These are phyloP conservation scores for Lentinula boryana DNA, from an alignment of 768 basidiomycete species.

Conservation along the genomic window DNA sequence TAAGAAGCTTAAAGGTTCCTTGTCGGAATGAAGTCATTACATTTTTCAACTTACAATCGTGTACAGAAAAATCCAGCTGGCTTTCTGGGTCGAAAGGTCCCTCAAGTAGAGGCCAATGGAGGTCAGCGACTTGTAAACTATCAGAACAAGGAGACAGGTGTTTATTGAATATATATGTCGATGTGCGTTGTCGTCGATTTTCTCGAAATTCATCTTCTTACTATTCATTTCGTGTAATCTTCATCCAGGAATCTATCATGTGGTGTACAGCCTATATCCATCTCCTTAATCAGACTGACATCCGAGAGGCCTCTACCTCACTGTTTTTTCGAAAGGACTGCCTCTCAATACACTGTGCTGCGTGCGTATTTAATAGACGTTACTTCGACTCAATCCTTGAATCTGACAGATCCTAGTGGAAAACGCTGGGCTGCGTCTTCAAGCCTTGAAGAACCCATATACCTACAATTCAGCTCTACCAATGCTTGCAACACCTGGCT, in stretches of 20 bases:
- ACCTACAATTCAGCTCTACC: conserved; percentile 62
- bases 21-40: conserved; percentile 2
- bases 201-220: background rate
- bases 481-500: conserved; percentile 73
- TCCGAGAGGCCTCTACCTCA: conserved; percentile 70
- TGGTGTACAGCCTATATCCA: conserved; percentile 73
- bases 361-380: background rate
- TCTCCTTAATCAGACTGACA: conserved; percentile 71
- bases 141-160: conserved; percentile 62
- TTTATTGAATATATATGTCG: conserved; percentile 68
- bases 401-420: conserved; percentile 29
- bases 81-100: conserved; percentile 49
- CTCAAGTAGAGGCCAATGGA: conserved; percentile 57
- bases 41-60: background rate
- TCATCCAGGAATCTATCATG: conserved; percentile 57
- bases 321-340: conserved; percentile 75
- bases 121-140: conserved; percentile 66
- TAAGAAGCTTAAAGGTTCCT: conserved; percentile 56
- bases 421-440: conserved; percentile 49
- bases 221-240: conserved; percentile 10
- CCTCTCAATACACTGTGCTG: conserved; percentile 59
- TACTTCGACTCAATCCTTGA: conserved; percentile 1
- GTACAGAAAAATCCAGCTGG: conserved; percentile 69
- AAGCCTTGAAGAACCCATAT: conserved; percentile 56
- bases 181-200: conserved; percentile 37